These are phyloP conservation scores for Sodiomyces alkalinus DNA, from an alignment of 2,329 filamentous ascomycete species.

Conservation along the genomic window DNA sequence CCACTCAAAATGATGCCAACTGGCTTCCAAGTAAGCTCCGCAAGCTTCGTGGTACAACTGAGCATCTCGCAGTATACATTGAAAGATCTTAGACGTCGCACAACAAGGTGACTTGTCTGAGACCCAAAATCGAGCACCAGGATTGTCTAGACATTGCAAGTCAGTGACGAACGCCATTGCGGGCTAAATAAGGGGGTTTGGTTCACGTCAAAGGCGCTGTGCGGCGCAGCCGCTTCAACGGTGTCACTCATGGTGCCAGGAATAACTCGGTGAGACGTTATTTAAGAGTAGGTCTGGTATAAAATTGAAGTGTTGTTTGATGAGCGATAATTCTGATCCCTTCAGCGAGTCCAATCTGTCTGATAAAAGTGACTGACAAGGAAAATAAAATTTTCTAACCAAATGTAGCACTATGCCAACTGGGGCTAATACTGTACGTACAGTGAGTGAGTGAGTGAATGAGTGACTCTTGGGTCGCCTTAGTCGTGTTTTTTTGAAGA, in stretches of 20 bases:
- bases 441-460: too few relatives aligned
- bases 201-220: constrained; percentile 22
- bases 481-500: too few relatives aligned
- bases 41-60: constrained; percentile 69
- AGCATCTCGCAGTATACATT: constrained; percentile 81
- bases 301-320: too few relatives aligned
- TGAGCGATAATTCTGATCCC: too few relatives aligned
- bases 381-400: too few relatives aligned
- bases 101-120: constrained; percentile 62
- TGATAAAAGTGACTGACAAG: too few relatives aligned
- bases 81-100: constrained; percentile 59
- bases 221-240: constrained; percentile 16
- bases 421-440: too few relatives aligned
- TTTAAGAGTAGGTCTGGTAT: too few relatives aligned
- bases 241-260: neutral
- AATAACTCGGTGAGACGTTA: too few relatives aligned
- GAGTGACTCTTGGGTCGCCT: too few relatives aligned
- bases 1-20: constrained; percentile 56
- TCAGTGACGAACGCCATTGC: constrained; percentile 1
- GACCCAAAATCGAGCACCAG: constrained; percentile 57
- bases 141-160: constrained; percentile 42
- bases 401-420: too few relatives aligned
- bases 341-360: too few relatives aligned
- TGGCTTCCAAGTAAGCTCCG: constrained; percentile 63
- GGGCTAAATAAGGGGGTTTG: neutral